Evolutionary conservation across 257 asterid genomes (phyloP), one percentile per base, ranked within the genome.

Genomic region (Rauvolfia tetraphylla): DNA sequence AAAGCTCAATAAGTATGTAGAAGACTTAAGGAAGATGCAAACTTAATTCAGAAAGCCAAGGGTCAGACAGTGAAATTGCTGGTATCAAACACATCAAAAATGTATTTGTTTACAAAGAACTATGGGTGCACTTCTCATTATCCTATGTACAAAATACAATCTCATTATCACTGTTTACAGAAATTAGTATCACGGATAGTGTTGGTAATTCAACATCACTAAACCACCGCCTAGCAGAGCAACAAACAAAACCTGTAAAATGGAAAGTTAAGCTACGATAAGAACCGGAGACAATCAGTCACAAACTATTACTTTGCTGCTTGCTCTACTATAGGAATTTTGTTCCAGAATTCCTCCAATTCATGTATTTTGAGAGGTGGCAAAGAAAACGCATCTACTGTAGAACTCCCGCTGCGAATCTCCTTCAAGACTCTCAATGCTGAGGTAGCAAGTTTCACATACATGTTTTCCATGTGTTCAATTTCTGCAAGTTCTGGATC

Each of bases 321-420:
- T 81, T 84, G 85, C 76, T 84, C 84, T 51, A 84, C 62, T 49
- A 62, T 59, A 56, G 81, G 78, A 68, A 48, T 70, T 70, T 74
- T 80, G 84, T 75, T 83, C 83, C 83, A 84, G 23, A 76, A 71
- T 33, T 86, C 85, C 72, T 82, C 92, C 8, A 54, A 67, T 42
- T 75, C 84, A 27, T 73, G 33, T 34, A 74, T 79, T 23, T 81
- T 84, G 80, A 91, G 78, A 7, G 96, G 98, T 3, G 97, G 97
- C 85, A 90, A 84, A 11, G 98, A 88, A 76, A 90, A 90, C 84
- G 81, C 65, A 84, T 82, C 84, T 1, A 83, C 83, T 0, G 94
- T 90, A 49, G 97, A 93, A 73, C 96, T 93, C 72, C 95, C 86
- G 34, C 90, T 79, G 57, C 92, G 84, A 75, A 90, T 86, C 76